phyloP scores from a whole-genome alignment of 257 asterid species.

The Solanum raphanifolium region DNA sequence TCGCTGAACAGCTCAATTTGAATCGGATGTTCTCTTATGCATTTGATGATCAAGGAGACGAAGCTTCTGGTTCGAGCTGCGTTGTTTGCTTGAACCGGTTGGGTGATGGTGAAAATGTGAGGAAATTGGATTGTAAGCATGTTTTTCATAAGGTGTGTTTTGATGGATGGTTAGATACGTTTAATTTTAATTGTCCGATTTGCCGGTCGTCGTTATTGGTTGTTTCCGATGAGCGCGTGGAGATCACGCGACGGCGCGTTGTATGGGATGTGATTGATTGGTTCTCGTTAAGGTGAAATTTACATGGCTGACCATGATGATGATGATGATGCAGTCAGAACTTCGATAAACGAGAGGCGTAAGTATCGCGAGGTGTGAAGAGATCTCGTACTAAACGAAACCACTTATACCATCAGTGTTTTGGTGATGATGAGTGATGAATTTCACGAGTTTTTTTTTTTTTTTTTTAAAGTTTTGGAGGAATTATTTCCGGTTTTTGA shows the following conservation, averaged over 20 bases:
- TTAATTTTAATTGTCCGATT: slow-evolving; percentile 64
- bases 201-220: slow-evolving; percentile 42
- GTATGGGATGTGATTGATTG: slow-evolving; percentile 19
- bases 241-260: slow-evolving; percentile 32
- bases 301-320: no score
- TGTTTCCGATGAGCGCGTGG: slow-evolving; percentile 37
- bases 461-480: neutral
- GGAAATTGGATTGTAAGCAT: slow-evolving; percentile 53
- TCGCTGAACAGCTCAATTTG: slow-evolving; percentile 59
- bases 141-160: slow-evolving; percentile 76
- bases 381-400: neutral
- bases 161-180: slow-evolving; percentile 78
- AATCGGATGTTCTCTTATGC: slow-evolving; percentile 32
- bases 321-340: neutral
- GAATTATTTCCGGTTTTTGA: slow-evolving; percentile 8
- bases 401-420: neutral
- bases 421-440: neutral
- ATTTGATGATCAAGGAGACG: neutral
- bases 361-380: neutral
- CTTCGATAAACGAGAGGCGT: neutral
- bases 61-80: slow-evolving; percentile 29
- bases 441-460: neutral
- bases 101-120: slow-evolving; percentile 55
- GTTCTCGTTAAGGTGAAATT: slow-evolving; percentile 16
- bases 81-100: slow-evolving; percentile 59